Percentiles rank a stretch among this genome's conserved stretches.
These are phyloP conservation scores for Physaria fendleri DNA, from an alignment of 345 rosid species.

Conservation along the genomic window DNA sequence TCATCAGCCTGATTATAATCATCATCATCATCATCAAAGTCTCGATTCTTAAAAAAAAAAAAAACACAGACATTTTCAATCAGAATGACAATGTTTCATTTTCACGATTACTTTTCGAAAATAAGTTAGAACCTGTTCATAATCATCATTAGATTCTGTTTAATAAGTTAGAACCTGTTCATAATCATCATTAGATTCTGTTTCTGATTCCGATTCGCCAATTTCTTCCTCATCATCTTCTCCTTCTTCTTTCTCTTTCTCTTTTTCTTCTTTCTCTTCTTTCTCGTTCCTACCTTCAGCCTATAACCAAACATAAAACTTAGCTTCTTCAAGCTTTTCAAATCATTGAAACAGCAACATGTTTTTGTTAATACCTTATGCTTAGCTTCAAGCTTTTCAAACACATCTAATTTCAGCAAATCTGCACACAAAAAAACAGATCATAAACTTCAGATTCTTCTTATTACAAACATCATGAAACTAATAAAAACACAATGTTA, in stretches of 20 bases:
- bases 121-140: constrained; percentile 15
- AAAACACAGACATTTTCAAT: neutral
- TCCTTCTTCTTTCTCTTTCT: constrained; percentile 13
- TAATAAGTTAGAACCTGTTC: constrained; percentile 26
- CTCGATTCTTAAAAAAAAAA: constrained; percentile 7
- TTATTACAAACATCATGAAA: too few species aligned
- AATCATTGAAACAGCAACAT: neutral
- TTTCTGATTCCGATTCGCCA: constrained; percentile 18
- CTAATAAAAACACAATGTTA: neutral
- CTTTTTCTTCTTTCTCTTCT: constrained; percentile 10
- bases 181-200: constrained; percentile 16
- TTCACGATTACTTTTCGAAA: neutral
- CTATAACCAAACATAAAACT: constrained; percentile 23
- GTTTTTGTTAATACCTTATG: neutral
- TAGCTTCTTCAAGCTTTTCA: too few species aligned
- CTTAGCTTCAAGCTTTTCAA: constrained; percentile 31
- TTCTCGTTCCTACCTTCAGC: constrained; percentile 17
- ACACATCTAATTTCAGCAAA: constrained; percentile 14
- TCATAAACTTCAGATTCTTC: neutral
- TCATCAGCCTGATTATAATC: constrained; percentile 15
- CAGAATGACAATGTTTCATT: neutral
- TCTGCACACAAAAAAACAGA: neutral
- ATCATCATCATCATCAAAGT: constrained; percentile 30
- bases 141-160: constrained; percentile 13
- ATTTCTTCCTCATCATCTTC: constrained; percentile 12